A percentile compares a stretch with the other conserved stretches of the same genome.
These are phyloP conservation scores for Podosphaera xanthii DNA, from an alignment of 2,329 filamentous ascomycete species.

Conservation along the genomic window DNA sequence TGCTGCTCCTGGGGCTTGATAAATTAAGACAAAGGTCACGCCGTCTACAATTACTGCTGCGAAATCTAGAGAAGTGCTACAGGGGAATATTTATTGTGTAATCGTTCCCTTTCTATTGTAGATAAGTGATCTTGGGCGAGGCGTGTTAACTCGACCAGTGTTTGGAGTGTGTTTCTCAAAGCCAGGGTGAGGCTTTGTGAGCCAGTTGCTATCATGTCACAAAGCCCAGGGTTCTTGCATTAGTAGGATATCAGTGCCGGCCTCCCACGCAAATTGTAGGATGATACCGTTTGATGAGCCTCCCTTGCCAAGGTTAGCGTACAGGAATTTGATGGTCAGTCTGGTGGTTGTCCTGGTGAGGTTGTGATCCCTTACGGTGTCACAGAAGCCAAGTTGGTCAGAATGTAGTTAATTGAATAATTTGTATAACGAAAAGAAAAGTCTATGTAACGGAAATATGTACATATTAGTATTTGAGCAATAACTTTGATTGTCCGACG, in stretches of 20 bases:
- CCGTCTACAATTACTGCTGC: neutral
- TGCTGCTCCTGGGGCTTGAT: neutral
- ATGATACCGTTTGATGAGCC: neutral
- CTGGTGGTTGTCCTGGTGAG: neutral
- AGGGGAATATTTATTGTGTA: neutral
- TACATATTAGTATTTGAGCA: too few species aligned
- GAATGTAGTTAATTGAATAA: too few species aligned
- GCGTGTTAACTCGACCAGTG: neutral
- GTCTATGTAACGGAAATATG: too few species aligned
- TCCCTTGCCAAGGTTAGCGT: neutral
- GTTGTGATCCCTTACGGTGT: neutral
- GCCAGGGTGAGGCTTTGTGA: neutral
- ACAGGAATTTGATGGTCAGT: neutral
- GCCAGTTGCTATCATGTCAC: neutral
- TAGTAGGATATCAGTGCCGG: neutral
- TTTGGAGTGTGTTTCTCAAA: neutral
- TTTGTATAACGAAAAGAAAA: too few species aligned
- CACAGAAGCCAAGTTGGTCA: too few species aligned
- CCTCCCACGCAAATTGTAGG: neutral
- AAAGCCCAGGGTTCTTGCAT: neutral
- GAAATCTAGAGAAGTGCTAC: neutral
- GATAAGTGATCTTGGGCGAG: neutral
- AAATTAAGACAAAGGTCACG: neutral
- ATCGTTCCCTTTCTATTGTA: neutral
- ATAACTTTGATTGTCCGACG: too few species aligned